These are phyloP conservation scores for Pholiota conissans DNA, from an alignment of 768 basidiomycete genomes.

Conservation along the genomic window DNA sequence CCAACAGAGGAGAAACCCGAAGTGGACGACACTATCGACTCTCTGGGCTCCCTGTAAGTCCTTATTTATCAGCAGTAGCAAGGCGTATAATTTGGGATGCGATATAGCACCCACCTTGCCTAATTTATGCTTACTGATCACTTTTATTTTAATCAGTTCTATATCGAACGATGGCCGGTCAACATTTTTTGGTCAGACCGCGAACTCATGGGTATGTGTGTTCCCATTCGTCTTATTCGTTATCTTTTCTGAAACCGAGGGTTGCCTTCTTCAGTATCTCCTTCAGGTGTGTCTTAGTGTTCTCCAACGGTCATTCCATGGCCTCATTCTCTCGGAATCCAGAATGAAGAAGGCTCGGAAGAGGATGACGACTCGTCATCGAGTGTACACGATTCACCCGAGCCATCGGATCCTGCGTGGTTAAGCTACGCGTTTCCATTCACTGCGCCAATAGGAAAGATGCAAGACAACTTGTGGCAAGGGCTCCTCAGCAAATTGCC, in stretches of 20 bases:
- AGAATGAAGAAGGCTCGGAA: slow-evolving; percentile 64
- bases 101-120: slow-evolving; percentile 5
- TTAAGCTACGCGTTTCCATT: slow-evolving; percentile 63
- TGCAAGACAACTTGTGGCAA: slow-evolving; percentile 41
- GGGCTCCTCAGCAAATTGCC: slow-evolving; percentile 51
- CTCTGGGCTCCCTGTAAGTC: slow-evolving; percentile 62
- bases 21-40: slow-evolving; percentile 55
- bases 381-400: slow-evolving; percentile 27
- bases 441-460: slow-evolving; percentile 40
- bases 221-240: slow-evolving; percentile 1
- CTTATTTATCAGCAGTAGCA: neutral
- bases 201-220: slow-evolving; percentile 65
- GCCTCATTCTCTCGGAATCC: slow-evolving; percentile 14
- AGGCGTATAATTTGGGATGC: neutral
- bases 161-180: slow-evolving; percentile 63
- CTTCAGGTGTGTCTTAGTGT: slow-evolving; percentile 48
- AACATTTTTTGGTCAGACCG: slow-evolving; percentile 65
- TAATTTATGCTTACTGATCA: slow-evolving; percentile 11
- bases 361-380: slow-evolving; percentile 43
- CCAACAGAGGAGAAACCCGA: slow-evolving; percentile 46
- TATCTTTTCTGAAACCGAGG: neutral
- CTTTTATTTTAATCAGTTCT: slow-evolving; percentile 37
- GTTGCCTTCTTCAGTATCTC: slow-evolving; percentile 46
- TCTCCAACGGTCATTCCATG: neutral
- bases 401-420: slow-evolving; percentile 59